Evolutionary conservation across 2,329 filamentous ascomycete species (phyloP), one percentile per base, ranked within the genome.

Genomic region (Gliomastix tumulicola): DNA sequence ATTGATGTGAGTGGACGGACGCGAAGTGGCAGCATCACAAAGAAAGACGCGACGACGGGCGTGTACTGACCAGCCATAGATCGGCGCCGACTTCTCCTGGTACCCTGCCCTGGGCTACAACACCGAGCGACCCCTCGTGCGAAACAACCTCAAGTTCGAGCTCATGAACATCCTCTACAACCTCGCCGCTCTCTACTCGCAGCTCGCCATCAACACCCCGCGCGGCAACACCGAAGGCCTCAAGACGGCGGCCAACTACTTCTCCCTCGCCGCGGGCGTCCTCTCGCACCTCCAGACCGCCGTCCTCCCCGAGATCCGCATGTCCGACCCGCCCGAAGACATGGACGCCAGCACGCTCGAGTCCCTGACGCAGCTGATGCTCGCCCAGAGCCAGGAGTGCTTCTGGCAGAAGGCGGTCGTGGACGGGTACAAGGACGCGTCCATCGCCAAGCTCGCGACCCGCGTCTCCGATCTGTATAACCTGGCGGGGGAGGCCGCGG

Each of bases 361-460:
- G 49, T 87, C 86, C 36, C 64, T 97, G 32, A 77, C 85, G 48
- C 78, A 90, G 56, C 71, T 98, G 21, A 79, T 94, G 56, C 72
- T 98, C 9, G 90, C 89, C 2, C 88, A 98, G 56, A 89, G 84
- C 20, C 92, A 98, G 55, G 92, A 98, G 63, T 97, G 89, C 56
- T 97, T 92, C 60, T 98, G 92, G 92, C 84, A 92, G 49, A 97
- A 95, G 57, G 90, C 92, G 1, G 89, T 94, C 40, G 89, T 94
- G 66, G 90, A 96, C 55, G 81, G 82, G 18, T 79, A 95, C 63
- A 96, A 94, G 57, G 92, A 98, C 55, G 84, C 80, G 2, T 87
- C 84, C 1, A 94, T 98, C 43, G 86, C 92, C 3, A 92, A 94
- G 56, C 70, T 98, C 15, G 89, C 92, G 5, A 88, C 88, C 1